phyloP scores from a whole-genome alignment of 805 yeast species.

The Wickerhamomyces kurtzmanii region DNA sequence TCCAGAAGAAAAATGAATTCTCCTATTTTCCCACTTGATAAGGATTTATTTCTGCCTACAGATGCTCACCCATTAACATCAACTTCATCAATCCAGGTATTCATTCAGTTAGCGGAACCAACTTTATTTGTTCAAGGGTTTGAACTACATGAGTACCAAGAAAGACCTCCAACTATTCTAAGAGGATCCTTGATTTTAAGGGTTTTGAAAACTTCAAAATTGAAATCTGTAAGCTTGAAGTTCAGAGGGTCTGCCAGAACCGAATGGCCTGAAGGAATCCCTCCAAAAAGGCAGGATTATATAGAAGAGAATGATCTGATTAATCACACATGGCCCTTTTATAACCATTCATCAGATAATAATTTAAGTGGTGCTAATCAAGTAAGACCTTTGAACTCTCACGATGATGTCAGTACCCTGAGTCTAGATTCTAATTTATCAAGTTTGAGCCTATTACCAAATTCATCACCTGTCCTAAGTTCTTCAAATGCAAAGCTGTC shows the following conservation, averaged over 20 bases:
- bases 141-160: slow-evolving; percentile 48
- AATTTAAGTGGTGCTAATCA: slow-evolving; percentile 33
- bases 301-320: slow-evolving; percentile 57
- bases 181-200: slow-evolving; percentile 73
- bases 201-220: slow-evolving; percentile 59
- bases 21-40: slow-evolving; percentile 41
- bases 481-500: slow-evolving; percentile 14
- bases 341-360: slow-evolving; percentile 30
- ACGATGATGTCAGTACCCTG: slow-evolving; percentile 13
- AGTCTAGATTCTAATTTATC: slow-evolving; percentile 13
- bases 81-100: slow-evolving; percentile 59
- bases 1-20: slow-evolving; percentile 22
- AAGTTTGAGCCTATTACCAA: not conserved
- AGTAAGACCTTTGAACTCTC: slow-evolving; percentile 6
- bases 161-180: slow-evolving; percentile 67
- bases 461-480: slow-evolving; percentile 2
- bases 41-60: slow-evolving; percentile 33
- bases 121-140: slow-evolving; percentile 78
- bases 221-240: slow-evolving; percentile 51
- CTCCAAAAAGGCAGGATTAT: slow-evolving; percentile 69
- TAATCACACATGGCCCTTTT: slow-evolving; percentile 89
- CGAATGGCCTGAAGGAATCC: slow-evolving; percentile 98
- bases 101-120: slow-evolving; percentile 71
- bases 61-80: slow-evolving; percentile 42
- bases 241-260: slow-evolving; percentile 68